Evolutionary conservation across 2,329 filamentous ascomycete species (phyloP), one percentile per base, ranked within the genome.

Genomic region (Xylariaceae sp.): DNA sequence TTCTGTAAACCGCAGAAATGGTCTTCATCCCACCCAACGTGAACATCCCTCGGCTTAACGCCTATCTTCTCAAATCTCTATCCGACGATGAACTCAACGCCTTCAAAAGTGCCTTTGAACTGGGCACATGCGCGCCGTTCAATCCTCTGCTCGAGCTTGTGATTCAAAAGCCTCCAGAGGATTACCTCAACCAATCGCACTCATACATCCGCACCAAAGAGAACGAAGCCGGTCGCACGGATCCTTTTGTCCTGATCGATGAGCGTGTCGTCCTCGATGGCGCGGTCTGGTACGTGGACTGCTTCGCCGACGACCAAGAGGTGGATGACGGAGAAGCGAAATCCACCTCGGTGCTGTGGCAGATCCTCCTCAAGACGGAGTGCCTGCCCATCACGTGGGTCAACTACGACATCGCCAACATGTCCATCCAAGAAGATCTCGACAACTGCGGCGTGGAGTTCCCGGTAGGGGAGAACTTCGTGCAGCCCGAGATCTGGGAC

Each of bases 401-500:
- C 20, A 67, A 66, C 55, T 68, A 67, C 56, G 54, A 62, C 20
- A 62, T 64, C 32, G 60, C 45, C 23, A 67, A 68, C 53, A 58
- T 54, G 44, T 40, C 43, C 40, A 56, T 68, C 16, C 37, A 46
- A 5, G 64, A 67, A 40, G 61, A 68, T 43, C 44, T 68, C 1
- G 42, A n/a, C 18, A 58, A 57, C 21, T 60, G 57, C 21, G 65
- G 60, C 4, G 62, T 66, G 1, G 56, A 62, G 1, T 42, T 49
- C 12, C 64, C 64, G 5, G 54, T 52, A 0, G 20, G 20, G 4
- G 50, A 52, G 19, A 40, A 52, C 21, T 68, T 51, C 47, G 50
- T 54, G 20, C 60, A 66, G 47, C 32, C 49, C 4, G 37, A 52
- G 7, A 48, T 62, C n/a, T 43, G 20, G 10, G 43, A 54, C 23